These are phyloP conservation scores for Smallanthus sonchifolius DNA, from an alignment of 129 eudicot genomes.

Conservation along the genomic window DNA sequence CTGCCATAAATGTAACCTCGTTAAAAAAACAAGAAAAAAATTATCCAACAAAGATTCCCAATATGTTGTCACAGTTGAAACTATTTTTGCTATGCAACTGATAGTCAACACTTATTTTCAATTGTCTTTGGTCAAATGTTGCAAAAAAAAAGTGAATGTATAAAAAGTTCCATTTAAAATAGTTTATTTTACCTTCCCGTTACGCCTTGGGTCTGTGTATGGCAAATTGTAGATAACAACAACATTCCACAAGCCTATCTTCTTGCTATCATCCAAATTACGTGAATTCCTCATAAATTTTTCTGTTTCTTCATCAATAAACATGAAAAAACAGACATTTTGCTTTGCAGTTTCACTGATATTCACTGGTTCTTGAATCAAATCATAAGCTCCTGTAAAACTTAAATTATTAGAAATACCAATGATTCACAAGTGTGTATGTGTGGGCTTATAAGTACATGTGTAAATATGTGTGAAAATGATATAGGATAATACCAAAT, in stretches of 20 bases:
- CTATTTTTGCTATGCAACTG: background rate
- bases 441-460: background rate
- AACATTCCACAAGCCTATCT: slow-evolving; percentile 66
- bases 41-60: background rate
- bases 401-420: slow-evolving; percentile 6
- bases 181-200: slow-evolving; percentile 54
- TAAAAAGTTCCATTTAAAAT: background rate
- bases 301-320: slow-evolving; percentile 76
- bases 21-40: background rate
- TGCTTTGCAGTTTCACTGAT: slow-evolving; percentile 53
- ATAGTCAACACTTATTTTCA: background rate
- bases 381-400: slow-evolving; percentile 64
- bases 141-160: background rate
- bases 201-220: slow-evolving; percentile 73
- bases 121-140: background rate
- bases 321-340: slow-evolving; percentile 73
- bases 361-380: slow-evolving; percentile 60
- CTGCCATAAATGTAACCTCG: slow-evolving; percentile 29
- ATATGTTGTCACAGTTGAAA: background rate
- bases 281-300: slow-evolving; percentile 46
- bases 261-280: slow-evolving; percentile 45
- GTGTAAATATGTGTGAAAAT: background rate
- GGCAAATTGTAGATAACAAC: slow-evolving; percentile 66
- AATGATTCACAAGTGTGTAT: slow-evolving; percentile 7
- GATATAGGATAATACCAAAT: slow-evolving; percentile 51